Evolutionary conservation across 2,329 filamentous ascomycete genomes (phyloP).

Genomic region (Cytospora schulzeri): DNA sequence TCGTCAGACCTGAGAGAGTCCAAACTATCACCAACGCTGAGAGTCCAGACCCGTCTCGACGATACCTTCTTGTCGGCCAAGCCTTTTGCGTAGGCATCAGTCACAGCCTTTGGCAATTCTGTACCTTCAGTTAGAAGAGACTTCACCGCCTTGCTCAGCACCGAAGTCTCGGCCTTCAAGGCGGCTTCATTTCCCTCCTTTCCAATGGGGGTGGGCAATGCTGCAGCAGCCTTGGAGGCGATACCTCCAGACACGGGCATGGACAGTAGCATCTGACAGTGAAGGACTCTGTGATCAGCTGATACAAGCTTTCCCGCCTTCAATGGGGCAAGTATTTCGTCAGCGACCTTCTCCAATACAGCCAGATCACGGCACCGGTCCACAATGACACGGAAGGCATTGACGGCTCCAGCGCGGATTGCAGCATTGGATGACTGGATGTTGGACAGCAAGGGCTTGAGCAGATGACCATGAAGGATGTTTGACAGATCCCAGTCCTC

Average conservation of each 20-base stretch:
- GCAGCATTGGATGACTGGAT: conserved; percentile 83
- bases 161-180: conserved; percentile 71
- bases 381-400: conserved; percentile 73
- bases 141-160: conserved; percentile 67
- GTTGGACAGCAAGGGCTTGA: conserved; percentile 88
- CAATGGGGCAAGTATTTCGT: conserved; percentile 77
- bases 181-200: conserved; percentile 92
- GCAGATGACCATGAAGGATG: conserved; percentile 68
- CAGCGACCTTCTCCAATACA: conserved; percentile 66
- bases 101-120: conserved; percentile 65
- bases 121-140: conserved; percentile 63
- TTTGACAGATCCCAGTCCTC: conserved; percentile 74
- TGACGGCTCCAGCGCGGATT: conserved; percentile 75
- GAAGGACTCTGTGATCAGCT: conserved; percentile 79
- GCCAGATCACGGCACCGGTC: conserved; percentile 59
- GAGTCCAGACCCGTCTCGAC: conserved; percentile 77
- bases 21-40: conserved; percentile 72
- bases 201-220: conserved; percentile 67
- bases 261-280: conserved; percentile 77
- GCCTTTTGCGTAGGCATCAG: conserved; percentile 78
- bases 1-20: conserved; percentile 54
- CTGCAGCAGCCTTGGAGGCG: conserved; percentile 66
- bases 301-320: conserved; percentile 82
- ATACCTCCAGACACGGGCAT: conserved; percentile 62
- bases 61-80: conserved; percentile 81